These are phyloP conservation scores for Lithocarpus polystachyus DNA, from an alignment of 306 rosid genomes.

Conservation along the genomic window DNA sequence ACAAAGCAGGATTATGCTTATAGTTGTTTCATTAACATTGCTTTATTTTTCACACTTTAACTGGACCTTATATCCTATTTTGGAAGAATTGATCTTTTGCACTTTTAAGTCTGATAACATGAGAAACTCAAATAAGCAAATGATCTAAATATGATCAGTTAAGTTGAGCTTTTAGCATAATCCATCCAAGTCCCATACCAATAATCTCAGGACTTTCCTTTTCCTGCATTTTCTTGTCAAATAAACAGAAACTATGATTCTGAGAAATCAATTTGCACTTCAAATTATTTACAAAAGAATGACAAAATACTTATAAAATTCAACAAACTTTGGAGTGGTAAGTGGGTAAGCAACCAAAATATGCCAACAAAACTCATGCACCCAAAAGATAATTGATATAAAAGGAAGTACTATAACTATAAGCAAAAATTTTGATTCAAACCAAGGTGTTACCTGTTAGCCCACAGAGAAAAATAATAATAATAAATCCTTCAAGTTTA, in stretches of 20 bases:
- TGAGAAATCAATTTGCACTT: background rate
- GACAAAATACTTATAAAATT: background rate
- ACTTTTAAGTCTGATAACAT: background rate
- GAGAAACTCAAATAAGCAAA: background rate
- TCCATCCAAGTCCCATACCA: background rate
- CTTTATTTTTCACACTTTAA: no score
- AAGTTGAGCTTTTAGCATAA: background rate
- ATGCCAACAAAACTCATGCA: constrained; percentile 17
- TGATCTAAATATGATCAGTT: no score
- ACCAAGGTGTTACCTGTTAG: background rate
- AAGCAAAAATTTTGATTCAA: constrained; percentile 15
- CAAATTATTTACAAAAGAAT: background rate
- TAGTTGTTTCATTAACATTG: no score
- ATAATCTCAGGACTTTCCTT: background rate
- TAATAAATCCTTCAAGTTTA: background rate
- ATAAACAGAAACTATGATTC: background rate
- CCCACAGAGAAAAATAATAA: constrained; percentile 8
- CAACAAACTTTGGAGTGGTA: background rate
- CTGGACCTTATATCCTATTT: background rate
- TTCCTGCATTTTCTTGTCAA: background rate
- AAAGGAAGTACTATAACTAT: background rate
- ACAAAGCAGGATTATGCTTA: no score
- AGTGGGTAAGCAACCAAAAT: background rate
- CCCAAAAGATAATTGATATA: constrained; percentile 4
- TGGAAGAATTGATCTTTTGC: background rate